Base-by-base conservation (phyloP, 2,329 filamentous ascomycete genomes). In the Acarospora socialis region DNA sequence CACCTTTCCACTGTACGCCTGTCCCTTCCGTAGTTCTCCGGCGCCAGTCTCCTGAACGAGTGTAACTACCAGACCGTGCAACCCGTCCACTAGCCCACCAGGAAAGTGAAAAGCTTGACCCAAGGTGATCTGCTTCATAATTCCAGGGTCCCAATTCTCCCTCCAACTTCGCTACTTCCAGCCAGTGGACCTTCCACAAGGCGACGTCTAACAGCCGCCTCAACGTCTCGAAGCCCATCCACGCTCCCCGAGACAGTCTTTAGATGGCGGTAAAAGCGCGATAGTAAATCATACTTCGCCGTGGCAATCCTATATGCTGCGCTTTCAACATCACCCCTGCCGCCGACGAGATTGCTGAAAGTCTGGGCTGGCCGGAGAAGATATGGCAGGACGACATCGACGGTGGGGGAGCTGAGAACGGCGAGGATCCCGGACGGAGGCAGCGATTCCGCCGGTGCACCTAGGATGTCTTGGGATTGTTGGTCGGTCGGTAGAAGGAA, bases 261-360 rank as follows among this genome's bases (percentile, higher is more conserved):
- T 9, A 74, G 42, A 8, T 51, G 48, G 15, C 49, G 42, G 17
- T 66, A 53, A n/a, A 74, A 47, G 4, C 59, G 57, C 10, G 61
- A 60, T 28, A 74, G 42, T 3, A 64, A 63, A 34, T 71, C 69
- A 40, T 69, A 70, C 43, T 72, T 73, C 0, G 66, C 63, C 28
- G 57, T 60, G 1, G 68, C 68, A 24, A 75, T 58, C 38, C 63
- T 61, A 51, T 68, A 73, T 3, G 69, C 67, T 2, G 66, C 60
- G 39, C 63, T 68, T 43, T 73, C 66, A 1, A 62, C 53, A 43
- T 73, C 70, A 2, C 65, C 67, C 7, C 62, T 55, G 7, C 70
- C 69, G 21, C 59, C 56, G 0, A 72, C 68, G n/a, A 73, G 57
- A 33, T 69, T 70, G 8, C 63, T 61, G 37, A 69, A 72, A 0